phyloP scores from a whole-genome alignment of 768 basidiomycete species.

The Gyrodon lividus region DNA sequence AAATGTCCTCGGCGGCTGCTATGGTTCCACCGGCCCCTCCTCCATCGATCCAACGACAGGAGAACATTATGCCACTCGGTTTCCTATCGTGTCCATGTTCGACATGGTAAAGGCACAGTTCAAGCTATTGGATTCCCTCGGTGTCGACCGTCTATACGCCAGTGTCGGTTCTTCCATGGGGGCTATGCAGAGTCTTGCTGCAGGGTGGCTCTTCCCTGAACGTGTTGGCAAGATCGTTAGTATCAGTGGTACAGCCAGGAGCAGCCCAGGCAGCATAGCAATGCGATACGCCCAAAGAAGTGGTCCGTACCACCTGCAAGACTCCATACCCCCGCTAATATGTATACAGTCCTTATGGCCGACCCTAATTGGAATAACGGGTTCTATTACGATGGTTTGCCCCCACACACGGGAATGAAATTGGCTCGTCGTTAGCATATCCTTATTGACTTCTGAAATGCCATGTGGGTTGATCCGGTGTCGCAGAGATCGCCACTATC shows the following conservation, averaged over 20 bases:
- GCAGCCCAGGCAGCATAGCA: slow-evolving; percentile 88
- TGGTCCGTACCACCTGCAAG: slow-evolving; percentile 47
- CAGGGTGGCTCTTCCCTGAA: slow-evolving; percentile 90
- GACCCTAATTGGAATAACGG: slow-evolving; percentile 99
- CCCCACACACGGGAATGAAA: slow-evolving; percentile 98
- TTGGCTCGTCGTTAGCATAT: slow-evolving; percentile 83
- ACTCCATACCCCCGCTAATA: not conserved
- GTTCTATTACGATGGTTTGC: slow-evolving; percentile 94
- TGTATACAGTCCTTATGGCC: slow-evolving; percentile 84
- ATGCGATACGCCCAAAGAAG: slow-evolving; percentile 97
- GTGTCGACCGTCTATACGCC: slow-evolving; percentile 84
- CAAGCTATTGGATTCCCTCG: slow-evolving; percentile 76
- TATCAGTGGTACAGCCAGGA: slow-evolving; percentile 93
- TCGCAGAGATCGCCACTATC: slow-evolving; percentile 94
- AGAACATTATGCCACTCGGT: slow-evolving; percentile 80
- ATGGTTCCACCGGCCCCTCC: slow-evolving; percentile 94
- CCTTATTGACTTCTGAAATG: not conserved
- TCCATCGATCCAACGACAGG: slow-evolving; percentile 70
- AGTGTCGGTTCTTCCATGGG: slow-evolving; percentile 97
- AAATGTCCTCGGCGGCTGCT: slow-evolving; percentile 96
- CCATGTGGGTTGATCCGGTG: not conserved
- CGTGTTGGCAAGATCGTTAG: slow-evolving; percentile 88
- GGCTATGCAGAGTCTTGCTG: slow-evolving; percentile 94
- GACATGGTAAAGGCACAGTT: slow-evolving; percentile 98
- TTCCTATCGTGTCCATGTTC: slow-evolving; percentile 90